Evolutionary conservation across 345 rosid species (phyloP).

Genomic region (Tarenaya hassleriana): DNA sequence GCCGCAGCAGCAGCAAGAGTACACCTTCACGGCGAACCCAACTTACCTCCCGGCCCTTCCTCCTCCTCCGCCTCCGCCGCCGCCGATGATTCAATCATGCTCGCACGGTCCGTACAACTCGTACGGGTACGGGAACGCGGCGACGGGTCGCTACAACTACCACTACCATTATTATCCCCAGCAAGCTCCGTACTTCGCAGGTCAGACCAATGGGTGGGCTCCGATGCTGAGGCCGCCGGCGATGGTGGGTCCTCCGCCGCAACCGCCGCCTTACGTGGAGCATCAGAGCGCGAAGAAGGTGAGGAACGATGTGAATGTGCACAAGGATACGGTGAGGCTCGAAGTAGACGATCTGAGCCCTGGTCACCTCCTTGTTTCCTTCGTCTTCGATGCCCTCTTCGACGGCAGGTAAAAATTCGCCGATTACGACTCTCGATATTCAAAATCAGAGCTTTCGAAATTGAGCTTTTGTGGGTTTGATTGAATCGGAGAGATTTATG

Average conservation of each 20-base stretch:
- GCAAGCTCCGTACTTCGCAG: conserved; percentile 40
- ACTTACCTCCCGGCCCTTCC: conserved; percentile 31
- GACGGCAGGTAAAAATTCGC: conserved; percentile 63
- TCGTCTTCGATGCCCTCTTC: conserved; percentile 75
- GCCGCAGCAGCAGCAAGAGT: conserved; percentile 27
- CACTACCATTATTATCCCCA: conserved; percentile 32
- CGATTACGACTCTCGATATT: background rate
- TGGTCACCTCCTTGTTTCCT: conserved; percentile 67
- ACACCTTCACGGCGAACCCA: conserved; percentile 16
- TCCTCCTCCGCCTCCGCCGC: conserved; percentile 27
- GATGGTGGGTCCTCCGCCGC: conserved; percentile 24
- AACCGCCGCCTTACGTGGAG: conserved; percentile 63
- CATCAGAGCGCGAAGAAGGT: conserved; percentile 87
- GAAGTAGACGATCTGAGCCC: conserved; percentile 62
- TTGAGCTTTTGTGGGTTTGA: too few species aligned
- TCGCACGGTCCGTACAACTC: conserved; percentile 32
- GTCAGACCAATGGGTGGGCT: conserved; percentile 47
- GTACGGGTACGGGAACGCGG: conserved; percentile 29
- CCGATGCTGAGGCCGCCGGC: conserved; percentile 36
- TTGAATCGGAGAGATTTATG: too few species aligned
- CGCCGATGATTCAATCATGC: conserved; percentile 29
- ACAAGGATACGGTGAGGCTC: conserved; percentile 66
- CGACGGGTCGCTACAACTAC: conserved; percentile 39
- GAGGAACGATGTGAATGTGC: conserved; percentile 84
- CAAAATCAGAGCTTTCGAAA: too few species aligned